Evolutionary conservation across 2,329 filamentous ascomycete species (phyloP).

Genomic region (Ophiocordyceps robertsii): DNA sequence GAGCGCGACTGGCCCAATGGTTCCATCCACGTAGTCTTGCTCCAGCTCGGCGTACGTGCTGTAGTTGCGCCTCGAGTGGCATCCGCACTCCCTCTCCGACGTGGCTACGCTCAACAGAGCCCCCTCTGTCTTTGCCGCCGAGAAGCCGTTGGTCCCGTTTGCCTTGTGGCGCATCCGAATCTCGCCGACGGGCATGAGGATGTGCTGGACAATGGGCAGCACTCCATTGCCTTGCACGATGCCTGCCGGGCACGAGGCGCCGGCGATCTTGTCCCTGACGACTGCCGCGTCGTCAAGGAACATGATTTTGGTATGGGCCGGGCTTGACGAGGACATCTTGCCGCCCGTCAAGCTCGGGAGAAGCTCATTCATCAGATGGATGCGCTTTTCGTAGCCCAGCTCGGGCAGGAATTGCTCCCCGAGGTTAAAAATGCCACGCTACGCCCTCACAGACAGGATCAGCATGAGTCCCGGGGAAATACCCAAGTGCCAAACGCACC

Average conservation of each 20-base stretch:
- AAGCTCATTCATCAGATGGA: constrained; percentile 1
- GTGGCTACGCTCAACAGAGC: too few species aligned
- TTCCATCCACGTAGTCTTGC: neutral
- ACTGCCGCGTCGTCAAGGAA: constrained; percentile 1
- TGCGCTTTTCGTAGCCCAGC: constrained; percentile 1
- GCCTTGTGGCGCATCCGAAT: neutral
- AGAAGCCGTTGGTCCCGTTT: neutral
- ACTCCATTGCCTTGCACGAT: neutral
- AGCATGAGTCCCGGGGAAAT: neutral
- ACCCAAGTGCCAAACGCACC: neutral
- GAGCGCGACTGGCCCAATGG: neutral
- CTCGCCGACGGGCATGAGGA: constrained; percentile 1
- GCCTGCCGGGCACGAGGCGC: neutral
- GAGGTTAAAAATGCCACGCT: constrained; percentile 1
- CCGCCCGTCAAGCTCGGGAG: constrained; percentile 1
- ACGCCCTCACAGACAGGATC: neutral
- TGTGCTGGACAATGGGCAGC: constrained; percentile 1
- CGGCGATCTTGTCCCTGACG: neutral
- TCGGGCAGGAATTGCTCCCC: constrained; percentile 1
- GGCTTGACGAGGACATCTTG: constrained; percentile 1
- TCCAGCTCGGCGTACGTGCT: neutral
- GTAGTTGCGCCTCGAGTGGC: neutral
- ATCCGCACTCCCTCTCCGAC: too few species aligned
- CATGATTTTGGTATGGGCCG: constrained; percentile 1
- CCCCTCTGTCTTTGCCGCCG: too few species aligned